A percentile compares a stretch with the other conserved stretches of the same genome.
These are phyloP conservation scores for Penicillium sp. DNA, from an alignment of 2,329 filamentous ascomycete genomes.

Conservation along the genomic window DNA sequence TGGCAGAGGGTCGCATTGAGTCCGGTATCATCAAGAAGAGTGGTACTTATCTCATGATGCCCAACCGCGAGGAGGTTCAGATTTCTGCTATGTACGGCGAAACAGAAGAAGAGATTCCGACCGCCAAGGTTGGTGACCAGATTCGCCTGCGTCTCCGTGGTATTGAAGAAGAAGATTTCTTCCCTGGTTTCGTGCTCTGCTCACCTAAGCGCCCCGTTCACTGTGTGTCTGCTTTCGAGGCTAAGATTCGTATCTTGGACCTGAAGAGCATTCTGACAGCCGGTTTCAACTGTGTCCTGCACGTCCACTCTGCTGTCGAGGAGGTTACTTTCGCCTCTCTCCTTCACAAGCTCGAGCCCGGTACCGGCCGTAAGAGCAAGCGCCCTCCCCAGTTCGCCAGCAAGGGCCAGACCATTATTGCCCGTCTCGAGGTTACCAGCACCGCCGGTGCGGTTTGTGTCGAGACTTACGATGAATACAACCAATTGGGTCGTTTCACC, in stretches of 20 bases:
- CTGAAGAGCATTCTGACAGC: constrained; percentile 90
- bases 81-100: constrained; percentile 89
- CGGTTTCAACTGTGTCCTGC: constrained; percentile 96
- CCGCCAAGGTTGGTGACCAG: constrained; percentile 89
- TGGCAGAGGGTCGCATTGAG: constrained; percentile 97
- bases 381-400: constrained; percentile 85
- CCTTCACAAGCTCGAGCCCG: constrained; percentile 92
- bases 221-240: constrained; percentile 85
- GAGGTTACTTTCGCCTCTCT: constrained; percentile 89
- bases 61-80: constrained; percentile 77
- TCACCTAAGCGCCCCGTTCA: constrained; percentile 91
- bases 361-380: constrained; percentile 91
- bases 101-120: constrained; percentile 83
- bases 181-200: constrained; percentile 94
- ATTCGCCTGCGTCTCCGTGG: constrained; percentile 88
- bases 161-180: constrained; percentile 94
- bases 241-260: constrained; percentile 92
- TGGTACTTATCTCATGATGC: constrained; percentile 87
- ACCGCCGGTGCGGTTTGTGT: constrained; percentile 85
- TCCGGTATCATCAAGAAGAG: constrained; percentile 91
- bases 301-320: constrained; percentile 96
- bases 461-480: constrained; percentile 92
- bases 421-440: constrained; percentile 80
- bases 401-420: constrained; percentile 79
- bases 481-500: constrained; percentile 88